Percentiles rank a stretch among this genome's conserved stretches.
Evolutionary conservation across 768 basidiomycete genomes (phyloP).

Genomic region (Lactifluus volemus): DNA sequence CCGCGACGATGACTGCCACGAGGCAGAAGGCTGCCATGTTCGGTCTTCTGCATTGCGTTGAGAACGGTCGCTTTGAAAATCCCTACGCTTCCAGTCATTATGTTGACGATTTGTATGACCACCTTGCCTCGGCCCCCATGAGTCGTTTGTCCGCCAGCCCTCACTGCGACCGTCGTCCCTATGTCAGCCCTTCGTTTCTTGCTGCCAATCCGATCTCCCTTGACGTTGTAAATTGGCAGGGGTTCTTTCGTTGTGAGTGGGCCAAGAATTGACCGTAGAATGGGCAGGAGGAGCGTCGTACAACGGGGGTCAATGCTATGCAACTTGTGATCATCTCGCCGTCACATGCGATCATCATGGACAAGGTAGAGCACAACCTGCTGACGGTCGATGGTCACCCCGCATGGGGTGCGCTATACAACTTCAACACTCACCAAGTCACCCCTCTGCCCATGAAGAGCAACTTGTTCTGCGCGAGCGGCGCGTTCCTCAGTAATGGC

Average conservation of each 20-base stretch:
- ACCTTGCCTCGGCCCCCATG: constrained; percentile 24
- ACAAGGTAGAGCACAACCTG: constrained; percentile 85
- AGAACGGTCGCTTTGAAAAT: constrained; percentile 21
- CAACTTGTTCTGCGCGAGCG: constrained; percentile 84
- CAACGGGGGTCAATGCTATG: constrained; percentile 78
- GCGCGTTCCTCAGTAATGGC: constrained; percentile 68
- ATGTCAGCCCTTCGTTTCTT: constrained; percentile 33
- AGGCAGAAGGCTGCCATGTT: constrained; percentile 64
- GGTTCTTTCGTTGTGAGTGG: constrained; percentile 5
- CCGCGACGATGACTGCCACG: constrained; percentile 43
- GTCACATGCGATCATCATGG: constrained; percentile 62
- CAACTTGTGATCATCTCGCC: constrained; percentile 61
- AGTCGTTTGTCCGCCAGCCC: constrained; percentile 29
- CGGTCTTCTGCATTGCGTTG: constrained; percentile 38
- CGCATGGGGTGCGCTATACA: constrained; percentile 73
- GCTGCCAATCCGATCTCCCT: constrained; percentile 11
- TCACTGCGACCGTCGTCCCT: constrained; percentile 38
- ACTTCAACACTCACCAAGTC: constrained; percentile 53
- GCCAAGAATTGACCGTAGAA: constrained; percentile 6
- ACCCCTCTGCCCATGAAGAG: constrained; percentile 57
- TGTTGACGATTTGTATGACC: constrained; percentile 15
- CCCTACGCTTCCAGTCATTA: constrained; percentile 16
- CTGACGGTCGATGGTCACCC: constrained; percentile 61
- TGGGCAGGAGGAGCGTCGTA: constrained; percentile 2
- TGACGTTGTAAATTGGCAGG: constrained; percentile 11